Conservation (phyloP, 495 filamentous ascomycete species). For the Recurvomyces mirabilis region DNA sequence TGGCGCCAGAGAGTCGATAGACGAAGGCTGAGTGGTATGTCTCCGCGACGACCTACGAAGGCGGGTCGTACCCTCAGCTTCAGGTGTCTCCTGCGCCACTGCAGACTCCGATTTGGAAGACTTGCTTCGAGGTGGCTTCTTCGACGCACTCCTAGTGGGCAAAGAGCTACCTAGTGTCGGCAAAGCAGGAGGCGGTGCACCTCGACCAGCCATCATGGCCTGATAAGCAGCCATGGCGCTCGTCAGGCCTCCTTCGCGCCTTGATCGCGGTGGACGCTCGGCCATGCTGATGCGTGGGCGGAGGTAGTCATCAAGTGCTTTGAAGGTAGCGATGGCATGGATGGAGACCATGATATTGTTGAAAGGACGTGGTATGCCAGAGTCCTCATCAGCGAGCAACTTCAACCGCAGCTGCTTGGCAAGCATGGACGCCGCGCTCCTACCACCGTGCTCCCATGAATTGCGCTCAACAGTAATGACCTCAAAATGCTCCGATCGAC, state of each 20-base stretch:
- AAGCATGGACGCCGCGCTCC: conserved; percentile 88
- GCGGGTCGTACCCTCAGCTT: conserved; percentile 3
- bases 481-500: conserved; percentile 95
- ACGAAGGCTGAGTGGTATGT: conserved; percentile 35
- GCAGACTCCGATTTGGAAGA: conserved; percentile 19
- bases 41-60: conserved; percentile 29
- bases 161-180: conserved; percentile 16
- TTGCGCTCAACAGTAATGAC: conserved; percentile 92
- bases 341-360: conserved; percentile 95
- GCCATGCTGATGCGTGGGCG: conserved; percentile 76
- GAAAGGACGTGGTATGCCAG: conserved; percentile 73
- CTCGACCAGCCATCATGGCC: conserved; percentile 45
- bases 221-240: conserved; percentile 67
- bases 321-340: conserved; percentile 96
- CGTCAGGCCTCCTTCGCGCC: conserved; percentile 54
- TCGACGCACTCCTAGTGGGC: conserved; percentile 16
- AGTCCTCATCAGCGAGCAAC: conserved; percentile 79
- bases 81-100: neutral
- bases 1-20: conserved; percentile 38
- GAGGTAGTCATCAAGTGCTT: conserved; percentile 91
- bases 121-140: conserved; percentile 23
- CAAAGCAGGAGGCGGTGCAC: conserved; percentile 5
- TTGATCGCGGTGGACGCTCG: conserved; percentile 62
- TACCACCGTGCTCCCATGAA: conserved; percentile 80
- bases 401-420: conserved; percentile 89